Evolutionary conservation across 169 alveolate species (phyloP).

Genomic region (Eimeria praecox): DNA sequence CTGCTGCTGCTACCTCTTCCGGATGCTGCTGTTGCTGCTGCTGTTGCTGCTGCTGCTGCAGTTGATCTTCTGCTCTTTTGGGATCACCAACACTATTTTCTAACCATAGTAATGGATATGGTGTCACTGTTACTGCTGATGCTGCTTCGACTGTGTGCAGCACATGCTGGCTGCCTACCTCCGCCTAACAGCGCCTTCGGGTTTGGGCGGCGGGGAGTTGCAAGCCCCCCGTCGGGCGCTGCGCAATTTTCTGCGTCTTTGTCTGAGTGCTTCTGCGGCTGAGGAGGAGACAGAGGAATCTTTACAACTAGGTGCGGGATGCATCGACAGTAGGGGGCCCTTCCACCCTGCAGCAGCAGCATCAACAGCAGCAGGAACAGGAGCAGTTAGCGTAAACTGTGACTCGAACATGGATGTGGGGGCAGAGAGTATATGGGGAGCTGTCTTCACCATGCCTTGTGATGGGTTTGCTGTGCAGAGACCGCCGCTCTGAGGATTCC

Average conservation of each 20-base stretch:
- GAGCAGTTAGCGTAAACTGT: background rate
- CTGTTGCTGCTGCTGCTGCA: slow-evolving; percentile 24
- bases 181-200: slow-evolving; percentile 28
- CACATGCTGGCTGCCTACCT: slow-evolving; percentile 58
- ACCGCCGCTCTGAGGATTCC: background rate
- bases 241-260: slow-evolving; percentile 49
- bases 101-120: background rate
- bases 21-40: background rate
- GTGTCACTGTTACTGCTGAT: background rate
- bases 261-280: slow-evolving; percentile 32
- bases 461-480: background rate
- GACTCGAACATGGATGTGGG: background rate
- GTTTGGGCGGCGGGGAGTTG: slow-evolving; percentile 34
- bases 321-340: background rate
- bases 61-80: background rate
- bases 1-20: background rate
- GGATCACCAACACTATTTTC: background rate
- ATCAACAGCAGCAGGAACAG: background rate
- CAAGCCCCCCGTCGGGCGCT: slow-evolving; percentile 59
- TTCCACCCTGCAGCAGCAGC: slow-evolving; percentile 14
- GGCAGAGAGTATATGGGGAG: background rate
- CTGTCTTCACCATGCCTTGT: too few relatives aligned
- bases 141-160: slow-evolving; percentile 35
- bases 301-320: background rate
- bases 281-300: slow-evolving; percentile 15